Base-by-base conservation (phyloP, 2,329 filamentous ascomycete species). In the Penicillium brevicompactum region DNA sequence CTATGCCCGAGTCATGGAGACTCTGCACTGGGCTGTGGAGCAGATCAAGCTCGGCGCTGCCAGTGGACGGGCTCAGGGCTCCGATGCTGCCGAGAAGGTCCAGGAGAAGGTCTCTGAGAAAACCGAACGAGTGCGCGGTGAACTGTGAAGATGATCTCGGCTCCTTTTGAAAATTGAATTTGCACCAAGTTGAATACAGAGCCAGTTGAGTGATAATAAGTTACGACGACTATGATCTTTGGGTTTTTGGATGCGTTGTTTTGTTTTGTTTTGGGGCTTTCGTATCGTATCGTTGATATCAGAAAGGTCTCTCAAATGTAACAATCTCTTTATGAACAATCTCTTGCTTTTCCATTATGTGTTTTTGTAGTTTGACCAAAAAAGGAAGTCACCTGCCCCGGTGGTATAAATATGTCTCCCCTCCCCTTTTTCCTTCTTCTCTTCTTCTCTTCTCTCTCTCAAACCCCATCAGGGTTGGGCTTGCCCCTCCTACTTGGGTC, bases 1-100 rank as follows among this genome's bases (percentile, higher is more conserved):
- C 46, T 83, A 86, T 60, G 87, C 86, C 68, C 88, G 87, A 73
- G 64, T 90, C 54, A 72, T 76, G 61, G 71, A 74, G 40, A 70
- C 72, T 41, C 64, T 74, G 21, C 70, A 80, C 61, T 83, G 80
- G 80, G 63, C 78, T 22, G 51, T 80, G 53, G 75, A 79, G 34
- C 78, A 82, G 66, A 58, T 82, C 50, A 78, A 74, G 66, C 70
- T 80, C 34, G 79, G 78, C 31, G 77, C 78, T 46, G 70, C 76
- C n/a, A 74, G 72, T 52, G 80, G 78, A 34, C 71, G 75, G 30
- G 75, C 76, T 32, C 71, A 81, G 60, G 78, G 75, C n/a, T 73
- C 81, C 61, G 77, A 79, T 54, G 78, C 73, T 27, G 75, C 74
- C n/a, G 76, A 82, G 58, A 67, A 72, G 55, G 70, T 66, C 32